phyloP scores from a whole-genome alignment of 805 yeast species.

The Kluyveromyces nonfermentans region DNA sequence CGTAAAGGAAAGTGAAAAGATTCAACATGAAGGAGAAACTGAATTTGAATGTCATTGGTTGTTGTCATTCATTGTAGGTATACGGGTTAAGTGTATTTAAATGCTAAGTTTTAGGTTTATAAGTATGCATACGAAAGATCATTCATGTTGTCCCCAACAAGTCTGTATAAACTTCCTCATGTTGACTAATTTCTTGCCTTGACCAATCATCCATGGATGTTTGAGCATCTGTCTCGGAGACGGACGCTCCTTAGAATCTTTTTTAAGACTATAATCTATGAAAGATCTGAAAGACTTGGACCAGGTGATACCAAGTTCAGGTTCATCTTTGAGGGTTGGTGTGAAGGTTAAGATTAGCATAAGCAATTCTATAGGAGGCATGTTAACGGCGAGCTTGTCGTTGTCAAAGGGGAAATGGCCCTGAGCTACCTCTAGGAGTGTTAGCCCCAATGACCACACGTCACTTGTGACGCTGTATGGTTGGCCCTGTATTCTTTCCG shows the following conservation, averaged over 20 bases:
- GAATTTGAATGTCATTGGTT: too few species aligned
- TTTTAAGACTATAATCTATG: slow-evolving; percentile 68
- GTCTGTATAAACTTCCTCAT: slow-evolving; percentile 79
- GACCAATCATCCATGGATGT: slow-evolving; percentile 90
- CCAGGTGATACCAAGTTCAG: slow-evolving; percentile 71
- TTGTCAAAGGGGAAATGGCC: slow-evolving; percentile 77
- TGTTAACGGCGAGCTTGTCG: slow-evolving; percentile 34
- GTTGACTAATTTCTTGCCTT: slow-evolving; percentile 57
- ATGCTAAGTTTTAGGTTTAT: neutral
- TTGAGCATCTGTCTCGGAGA: slow-evolving; percentile 86
- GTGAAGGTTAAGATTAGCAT: slow-evolving; percentile 73
- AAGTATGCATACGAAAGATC: neutral
- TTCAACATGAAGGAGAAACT: too few species aligned
- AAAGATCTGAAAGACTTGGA: slow-evolving; percentile 74
- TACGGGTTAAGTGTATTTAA: neutral
- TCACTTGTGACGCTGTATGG: slow-evolving; percentile 93
- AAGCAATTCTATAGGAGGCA: slow-evolving; percentile 82
- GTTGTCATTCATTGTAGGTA: too few species aligned
- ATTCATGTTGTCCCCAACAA: slow-evolving; percentile 43
- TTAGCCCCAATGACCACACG: slow-evolving; percentile 92
- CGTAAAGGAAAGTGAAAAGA: too few species aligned
- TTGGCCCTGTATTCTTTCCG: slow-evolving; percentile 92
- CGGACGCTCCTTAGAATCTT: slow-evolving; percentile 73
- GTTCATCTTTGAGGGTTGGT: slow-evolving; percentile 72
- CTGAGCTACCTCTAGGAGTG: slow-evolving; percentile 84